These are phyloP conservation scores for Apiotrichum montevideense DNA, from an alignment of 1,284 basidiomycete genomes.

Conservation along the genomic window DNA sequence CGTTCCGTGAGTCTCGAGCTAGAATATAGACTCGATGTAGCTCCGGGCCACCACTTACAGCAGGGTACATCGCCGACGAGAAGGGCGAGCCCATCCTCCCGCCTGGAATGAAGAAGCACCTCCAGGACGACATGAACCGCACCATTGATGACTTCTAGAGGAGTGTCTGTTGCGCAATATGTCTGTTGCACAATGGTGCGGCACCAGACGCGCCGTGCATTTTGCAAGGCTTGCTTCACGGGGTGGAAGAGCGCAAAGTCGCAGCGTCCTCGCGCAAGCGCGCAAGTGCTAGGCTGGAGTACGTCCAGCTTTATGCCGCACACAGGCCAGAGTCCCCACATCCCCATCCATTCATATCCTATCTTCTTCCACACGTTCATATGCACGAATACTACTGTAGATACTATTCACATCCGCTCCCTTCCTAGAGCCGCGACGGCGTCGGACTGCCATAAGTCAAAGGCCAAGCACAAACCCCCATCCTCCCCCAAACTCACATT, in stretches of 20 bases:
- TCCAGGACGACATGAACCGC: slow-evolving; percentile 78
- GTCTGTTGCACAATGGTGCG: too few species aligned
- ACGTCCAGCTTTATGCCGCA: too few species aligned
- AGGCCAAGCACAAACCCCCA: too few species aligned
- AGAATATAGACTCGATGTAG: neutral
- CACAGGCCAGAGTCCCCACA: too few species aligned
- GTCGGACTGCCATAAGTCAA: too few species aligned
- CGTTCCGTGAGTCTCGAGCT: slow-evolving; percentile 61
- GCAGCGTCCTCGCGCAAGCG: too few species aligned
- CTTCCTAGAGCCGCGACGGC: neutral
- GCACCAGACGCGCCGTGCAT: too few species aligned
- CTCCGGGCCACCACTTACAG: neutral
- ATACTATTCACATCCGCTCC: neutral
- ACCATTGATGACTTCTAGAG: slow-evolving; percentile 59
- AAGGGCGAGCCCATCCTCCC: slow-evolving; percentile 65
- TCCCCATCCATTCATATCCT: too few species aligned
- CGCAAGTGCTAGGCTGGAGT: too few species aligned
- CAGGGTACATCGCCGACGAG: slow-evolving; percentile 49
- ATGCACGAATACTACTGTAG: neutral
- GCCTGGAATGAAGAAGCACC: slow-evolving; percentile 76
- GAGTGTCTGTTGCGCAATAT: neutral
- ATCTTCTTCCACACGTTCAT: neutral
- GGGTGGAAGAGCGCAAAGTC: too few species aligned
- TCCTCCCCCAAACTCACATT: too few species aligned
- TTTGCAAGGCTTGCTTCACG: too few species aligned